A percentile compares a stretch with the other conserved stretches of the same genome.
phyloP scores from a whole-genome alignment of 257 asterid genomes.

The Fraxinus excelsior region DNA sequence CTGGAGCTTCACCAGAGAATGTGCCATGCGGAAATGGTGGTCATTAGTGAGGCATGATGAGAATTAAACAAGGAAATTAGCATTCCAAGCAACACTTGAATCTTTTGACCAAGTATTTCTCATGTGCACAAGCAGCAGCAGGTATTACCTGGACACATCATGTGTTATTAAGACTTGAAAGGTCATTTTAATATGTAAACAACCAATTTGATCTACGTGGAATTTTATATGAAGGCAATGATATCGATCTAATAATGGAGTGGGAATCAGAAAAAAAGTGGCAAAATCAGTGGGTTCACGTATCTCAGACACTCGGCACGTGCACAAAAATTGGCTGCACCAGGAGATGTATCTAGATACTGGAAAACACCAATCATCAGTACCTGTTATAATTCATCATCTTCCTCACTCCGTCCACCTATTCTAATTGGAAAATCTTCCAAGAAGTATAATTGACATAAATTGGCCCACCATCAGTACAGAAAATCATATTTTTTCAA shows the following conservation, averaged over 20 bases:
- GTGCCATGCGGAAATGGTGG: background rate
- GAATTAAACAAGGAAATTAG: background rate
- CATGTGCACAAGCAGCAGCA: background rate
- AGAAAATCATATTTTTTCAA: background rate
- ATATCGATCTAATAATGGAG: background rate
- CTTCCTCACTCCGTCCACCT: constrained; percentile 34
- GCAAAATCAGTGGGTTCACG: constrained; percentile 29
- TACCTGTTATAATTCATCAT: constrained; percentile 49
- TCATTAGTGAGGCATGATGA: background rate
- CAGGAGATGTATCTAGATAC: constrained; percentile 37
- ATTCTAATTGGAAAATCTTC: background rate
- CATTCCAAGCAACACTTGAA: background rate
- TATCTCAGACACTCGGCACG: constrained; percentile 36
- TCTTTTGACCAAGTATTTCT: background rate
- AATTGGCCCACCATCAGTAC: background rate
- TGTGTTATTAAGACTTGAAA: background rate
- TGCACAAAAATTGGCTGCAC: constrained; percentile 41
- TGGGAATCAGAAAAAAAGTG: constrained; percentile 32
- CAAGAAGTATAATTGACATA: background rate
- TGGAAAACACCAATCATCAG: constrained; percentile 35
- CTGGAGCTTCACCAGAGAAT: background rate
- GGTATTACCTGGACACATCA: background rate
- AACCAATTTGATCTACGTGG: background rate
- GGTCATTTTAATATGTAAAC: background rate
- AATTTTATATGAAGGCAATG: background rate